phyloP scores from a whole-genome alignment of 225 moss, liverwort and hornwort species.

The Marchantia paleacea region DNA sequence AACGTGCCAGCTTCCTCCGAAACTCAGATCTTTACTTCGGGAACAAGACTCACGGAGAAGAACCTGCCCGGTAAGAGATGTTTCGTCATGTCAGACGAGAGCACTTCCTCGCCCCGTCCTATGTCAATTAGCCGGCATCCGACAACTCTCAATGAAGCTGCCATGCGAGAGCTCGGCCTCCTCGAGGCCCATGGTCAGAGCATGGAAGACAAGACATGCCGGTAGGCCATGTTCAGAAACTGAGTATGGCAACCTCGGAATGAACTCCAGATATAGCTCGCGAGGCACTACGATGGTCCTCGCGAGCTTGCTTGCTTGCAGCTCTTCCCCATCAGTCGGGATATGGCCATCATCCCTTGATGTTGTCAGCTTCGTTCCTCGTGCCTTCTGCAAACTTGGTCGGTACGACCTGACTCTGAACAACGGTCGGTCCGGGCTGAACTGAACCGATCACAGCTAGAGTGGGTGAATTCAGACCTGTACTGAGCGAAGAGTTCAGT shows the following conservation, averaged over 20 bases:
- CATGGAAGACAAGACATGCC: not conserved
- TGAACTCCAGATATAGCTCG: not conserved
- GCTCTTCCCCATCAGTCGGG: not conserved
- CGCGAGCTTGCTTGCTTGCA: not conserved
- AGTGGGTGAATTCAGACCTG: not conserved
- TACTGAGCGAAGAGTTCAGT: not conserved
- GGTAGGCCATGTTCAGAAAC: not conserved
- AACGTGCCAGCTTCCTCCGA: not conserved
- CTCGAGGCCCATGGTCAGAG: not conserved
- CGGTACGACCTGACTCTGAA: not conserved
- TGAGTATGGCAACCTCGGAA: not conserved
- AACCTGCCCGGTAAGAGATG: too few relatives aligned
- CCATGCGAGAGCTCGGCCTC: not conserved
- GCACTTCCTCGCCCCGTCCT: not conserved
- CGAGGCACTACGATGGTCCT: not conserved
- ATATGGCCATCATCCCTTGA: not conserved
- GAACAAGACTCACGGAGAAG: not conserved
- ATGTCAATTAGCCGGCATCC: not conserved
- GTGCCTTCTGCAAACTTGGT: not conserved
- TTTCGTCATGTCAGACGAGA: not conserved
- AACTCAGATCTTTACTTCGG: not conserved
- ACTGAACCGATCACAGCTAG: not conserved
- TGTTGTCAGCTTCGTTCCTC: not conserved
- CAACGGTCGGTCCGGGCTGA: not conserved
- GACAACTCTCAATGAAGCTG: too few relatives aligned